A percentile compares a stretch with the other conserved stretches of the same genome.
These are phyloP conservation scores for Exophiala sideris DNA, from an alignment of 2,329 filamentous ascomycete genomes.

Conservation along the genomic window DNA sequence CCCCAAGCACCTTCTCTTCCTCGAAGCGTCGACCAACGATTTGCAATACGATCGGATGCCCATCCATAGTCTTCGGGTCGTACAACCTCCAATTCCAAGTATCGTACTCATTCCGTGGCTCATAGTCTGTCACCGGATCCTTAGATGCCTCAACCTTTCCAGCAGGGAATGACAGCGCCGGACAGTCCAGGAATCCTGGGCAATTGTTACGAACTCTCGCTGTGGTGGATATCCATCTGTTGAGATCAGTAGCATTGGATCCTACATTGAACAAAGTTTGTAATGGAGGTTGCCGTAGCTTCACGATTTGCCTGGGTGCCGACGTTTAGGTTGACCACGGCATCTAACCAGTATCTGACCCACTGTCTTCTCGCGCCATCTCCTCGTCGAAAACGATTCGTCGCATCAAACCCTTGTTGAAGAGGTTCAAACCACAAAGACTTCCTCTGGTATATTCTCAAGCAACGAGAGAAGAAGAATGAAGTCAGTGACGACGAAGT, in stretches of 20 bases:
- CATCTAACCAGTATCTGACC: constrained; percentile 24
- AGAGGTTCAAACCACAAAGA: constrained; percentile 68
- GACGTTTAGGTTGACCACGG: neutral
- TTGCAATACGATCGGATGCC: constrained; percentile 53
- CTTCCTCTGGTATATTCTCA: no score
- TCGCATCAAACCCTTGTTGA: constrained; percentile 84
- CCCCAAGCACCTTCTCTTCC: constrained; percentile 54
- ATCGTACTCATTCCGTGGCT: constrained; percentile 50
- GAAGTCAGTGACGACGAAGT: no score
- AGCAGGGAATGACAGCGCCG: constrained; percentile 54
- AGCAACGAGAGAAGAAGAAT: no score
- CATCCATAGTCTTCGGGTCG: constrained; percentile 40
- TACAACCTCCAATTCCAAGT: constrained; percentile 52
- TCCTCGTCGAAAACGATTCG: constrained; percentile 75
- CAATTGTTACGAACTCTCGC: constrained; percentile 8
- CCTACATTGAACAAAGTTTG: no score
- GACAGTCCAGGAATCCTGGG: constrained; percentile 54
- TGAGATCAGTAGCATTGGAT: neutral
- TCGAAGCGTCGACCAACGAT: constrained; percentile 52
- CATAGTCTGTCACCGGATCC: constrained; percentile 39
- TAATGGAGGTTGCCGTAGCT: no score
- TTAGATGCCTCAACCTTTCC: constrained; percentile 24
- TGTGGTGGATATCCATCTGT: constrained; percentile 9
- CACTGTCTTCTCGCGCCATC: constrained; percentile 14
- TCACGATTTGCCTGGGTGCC: no score